phyloP scores from a whole-genome alignment of 2,329 filamentous ascomycete genomes.

The Botrytis cinerea region DNA sequence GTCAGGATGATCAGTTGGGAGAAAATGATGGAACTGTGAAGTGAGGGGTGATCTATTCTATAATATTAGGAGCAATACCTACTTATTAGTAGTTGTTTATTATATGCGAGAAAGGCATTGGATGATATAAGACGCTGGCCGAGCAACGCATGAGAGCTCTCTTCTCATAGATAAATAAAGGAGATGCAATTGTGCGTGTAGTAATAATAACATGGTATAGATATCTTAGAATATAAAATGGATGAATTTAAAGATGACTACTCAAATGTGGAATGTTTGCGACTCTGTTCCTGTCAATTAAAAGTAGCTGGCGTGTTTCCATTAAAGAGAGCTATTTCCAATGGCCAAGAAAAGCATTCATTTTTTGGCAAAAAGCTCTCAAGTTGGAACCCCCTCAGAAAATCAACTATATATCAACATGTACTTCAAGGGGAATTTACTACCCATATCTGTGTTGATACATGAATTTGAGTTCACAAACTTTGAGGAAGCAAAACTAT shows the following conservation, averaged over 20 bases:
- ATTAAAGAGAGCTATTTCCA: neutral
- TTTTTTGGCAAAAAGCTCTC: neutral
- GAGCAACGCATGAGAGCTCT: neutral
- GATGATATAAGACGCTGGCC: neutral
- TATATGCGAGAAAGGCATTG: neutral
- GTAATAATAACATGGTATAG: neutral
- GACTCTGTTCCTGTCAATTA: too few species aligned
- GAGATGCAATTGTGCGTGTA: neutral
- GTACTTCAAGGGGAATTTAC: accelerated
- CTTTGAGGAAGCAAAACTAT: neutral
- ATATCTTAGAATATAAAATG: neutral
- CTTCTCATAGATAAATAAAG: neutral
- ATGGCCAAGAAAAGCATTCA: neutral
- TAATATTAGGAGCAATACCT: neutral
- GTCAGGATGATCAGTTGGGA: neutral
- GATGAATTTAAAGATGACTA: neutral
- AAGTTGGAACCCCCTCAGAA: neutral
- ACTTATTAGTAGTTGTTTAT: neutral
- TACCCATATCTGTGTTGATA: neutral
- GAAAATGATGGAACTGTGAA: neutral
- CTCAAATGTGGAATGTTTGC: neutral
- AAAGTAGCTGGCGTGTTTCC: neutral
- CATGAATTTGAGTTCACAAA: neutral
- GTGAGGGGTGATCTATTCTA: neutral
- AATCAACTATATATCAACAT: neutral